These are phyloP conservation scores for Agastache rugosa DNA, from an alignment of 257 asterid genomes.

Conservation along the genomic window DNA sequence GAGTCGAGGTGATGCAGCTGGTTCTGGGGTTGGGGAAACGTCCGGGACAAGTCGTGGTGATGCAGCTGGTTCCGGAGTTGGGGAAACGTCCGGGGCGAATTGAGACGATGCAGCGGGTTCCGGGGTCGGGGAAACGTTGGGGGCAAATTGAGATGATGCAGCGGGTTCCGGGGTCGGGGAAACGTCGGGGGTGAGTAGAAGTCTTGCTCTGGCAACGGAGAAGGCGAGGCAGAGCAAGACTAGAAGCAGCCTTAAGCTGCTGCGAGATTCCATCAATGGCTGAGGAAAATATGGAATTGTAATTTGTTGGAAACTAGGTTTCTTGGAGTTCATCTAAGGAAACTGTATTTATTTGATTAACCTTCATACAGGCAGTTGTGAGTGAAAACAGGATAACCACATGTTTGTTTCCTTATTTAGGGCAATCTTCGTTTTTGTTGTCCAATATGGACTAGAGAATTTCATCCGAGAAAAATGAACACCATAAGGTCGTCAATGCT, in stretches of 20 bases:
- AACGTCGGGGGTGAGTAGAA: slow-evolving; percentile 3
- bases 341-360: background rate
- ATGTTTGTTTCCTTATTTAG: slow-evolving; percentile 8
- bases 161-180: slow-evolving; percentile 26
- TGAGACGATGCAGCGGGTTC: slow-evolving; percentile 4
- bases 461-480: background rate
- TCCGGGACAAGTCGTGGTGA: slow-evolving; percentile 13
- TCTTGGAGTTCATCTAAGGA: background rate
- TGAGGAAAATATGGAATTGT: slow-evolving; percentile 10
- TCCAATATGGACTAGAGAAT: background rate
- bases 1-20: slow-evolving; percentile 4
- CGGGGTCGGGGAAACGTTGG: slow-evolving; percentile 21
- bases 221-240: slow-evolving; percentile 31
- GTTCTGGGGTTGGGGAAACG: slow-evolving; percentile 23
- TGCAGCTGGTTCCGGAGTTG: slow-evolving; percentile 18
- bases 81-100: slow-evolving; percentile 25
- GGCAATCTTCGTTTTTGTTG: background rate
- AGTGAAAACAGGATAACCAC: slow-evolving; percentile 26
- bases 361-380: slow-evolving; percentile 1
- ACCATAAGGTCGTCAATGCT: background rate
- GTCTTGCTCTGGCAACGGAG: slow-evolving; percentile 17
- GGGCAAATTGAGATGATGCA: slow-evolving; percentile 23
- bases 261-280: slow-evolving; percentile 36
- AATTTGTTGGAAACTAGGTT: background rate
- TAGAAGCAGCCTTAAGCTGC: slow-evolving; percentile 31